Evolutionary conservation across 257 asterid genomes (phyloP), one percentile per base, ranked within the genome.

Genomic region (Hygrophila difformis): DNA sequence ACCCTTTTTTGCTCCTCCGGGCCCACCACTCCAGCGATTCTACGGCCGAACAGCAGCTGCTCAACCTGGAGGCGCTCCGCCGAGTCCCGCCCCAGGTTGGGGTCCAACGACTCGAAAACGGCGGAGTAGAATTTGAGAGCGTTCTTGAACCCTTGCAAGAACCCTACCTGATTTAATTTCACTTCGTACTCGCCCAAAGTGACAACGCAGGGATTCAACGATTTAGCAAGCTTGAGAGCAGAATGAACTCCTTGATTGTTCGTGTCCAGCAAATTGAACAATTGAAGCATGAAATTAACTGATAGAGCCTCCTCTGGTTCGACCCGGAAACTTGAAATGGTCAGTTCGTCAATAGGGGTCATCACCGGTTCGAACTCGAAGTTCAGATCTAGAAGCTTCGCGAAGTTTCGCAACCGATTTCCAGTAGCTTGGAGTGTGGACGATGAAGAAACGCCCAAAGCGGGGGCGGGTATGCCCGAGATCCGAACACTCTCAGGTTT

Each of bases 391-490:
- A 91, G 70, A 38, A 79, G 59, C 60, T 70, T 61, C 2, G 98
- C 96, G 11, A 91, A 91, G 20, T 82, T 92, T 0, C 76, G 76
- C 49, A 91, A 65, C 7, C 98, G 87, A 16, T 80, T 91, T 0
- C 96, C 98, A 9, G 98, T 91, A 12, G 98, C 98, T 1, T 51
- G 18, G 0, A 91, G 81, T 43, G 94, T 68, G 0, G 81, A 41
- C 18, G 50, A 77, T 9, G 96, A 93, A 21, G 76, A 66, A 12
- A 59, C 57, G 3, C 96, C 96, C 5, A 89, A 63, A 0, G 65
- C 70, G 12, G 81, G 82, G 1, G 96, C 93, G 8, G 98, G 98
- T 37, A 91, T 79, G 18, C 98, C 98, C 1, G 98, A 79, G 12
- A 91, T 76, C 23, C 96, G 78, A 39, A 91, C 45, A 38, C 62